phyloP scores from a whole-genome alignment of 179 eudicot species.

The Vitellaria paradoxa region DNA sequence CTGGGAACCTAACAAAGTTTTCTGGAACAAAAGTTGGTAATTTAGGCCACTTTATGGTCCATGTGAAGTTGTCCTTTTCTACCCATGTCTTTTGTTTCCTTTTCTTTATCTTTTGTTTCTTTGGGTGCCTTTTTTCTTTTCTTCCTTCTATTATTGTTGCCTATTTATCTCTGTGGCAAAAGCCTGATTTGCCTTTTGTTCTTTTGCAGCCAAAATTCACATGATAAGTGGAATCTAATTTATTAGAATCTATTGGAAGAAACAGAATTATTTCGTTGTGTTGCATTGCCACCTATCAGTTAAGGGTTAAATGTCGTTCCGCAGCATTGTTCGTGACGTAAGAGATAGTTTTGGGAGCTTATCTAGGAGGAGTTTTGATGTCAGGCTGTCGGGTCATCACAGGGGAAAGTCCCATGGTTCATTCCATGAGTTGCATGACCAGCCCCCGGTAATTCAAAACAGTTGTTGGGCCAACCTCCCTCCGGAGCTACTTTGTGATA shows the following conservation, averaged over 20 bases:
- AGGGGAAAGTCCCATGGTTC: slow-evolving; percentile 30
- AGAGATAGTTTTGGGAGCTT: slow-evolving; percentile 38
- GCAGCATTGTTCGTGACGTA: slow-evolving; percentile 31
- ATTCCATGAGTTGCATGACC: slow-evolving; percentile 20
- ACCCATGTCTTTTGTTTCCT: slow-evolving; percentile 17
- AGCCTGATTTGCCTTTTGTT: slow-evolving; percentile 13
- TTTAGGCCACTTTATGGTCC: slow-evolving; percentile 11
- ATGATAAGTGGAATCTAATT: not conserved
- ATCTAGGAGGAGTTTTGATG: slow-evolving; percentile 32
- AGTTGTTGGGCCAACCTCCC: slow-evolving; percentile 49
- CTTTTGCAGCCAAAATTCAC: slow-evolving; percentile 21
- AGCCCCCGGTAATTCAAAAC: slow-evolving; percentile 23
- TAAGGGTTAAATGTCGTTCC: slow-evolving; percentile 27
- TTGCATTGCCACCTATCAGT: not conserved
- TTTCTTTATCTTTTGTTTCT: slow-evolving; percentile 3
- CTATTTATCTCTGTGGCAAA: slow-evolving; percentile 9
- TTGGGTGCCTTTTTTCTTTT: slow-evolving; percentile 8
- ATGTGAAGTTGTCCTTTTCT: slow-evolving; percentile 27
- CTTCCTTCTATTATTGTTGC: slow-evolving; percentile 7
- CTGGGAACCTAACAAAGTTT: not conserved
- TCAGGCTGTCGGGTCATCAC: slow-evolving; percentile 21
- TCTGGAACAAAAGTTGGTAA: slow-evolving; percentile 1
- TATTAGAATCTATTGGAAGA: not conserved
- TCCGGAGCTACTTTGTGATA: slow-evolving; percentile 58
- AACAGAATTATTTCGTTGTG: not conserved